Base-by-base conservation (phyloP, 2,329 filamentous ascomycete species). In the Pseudofabraea citricarpa region DNA sequence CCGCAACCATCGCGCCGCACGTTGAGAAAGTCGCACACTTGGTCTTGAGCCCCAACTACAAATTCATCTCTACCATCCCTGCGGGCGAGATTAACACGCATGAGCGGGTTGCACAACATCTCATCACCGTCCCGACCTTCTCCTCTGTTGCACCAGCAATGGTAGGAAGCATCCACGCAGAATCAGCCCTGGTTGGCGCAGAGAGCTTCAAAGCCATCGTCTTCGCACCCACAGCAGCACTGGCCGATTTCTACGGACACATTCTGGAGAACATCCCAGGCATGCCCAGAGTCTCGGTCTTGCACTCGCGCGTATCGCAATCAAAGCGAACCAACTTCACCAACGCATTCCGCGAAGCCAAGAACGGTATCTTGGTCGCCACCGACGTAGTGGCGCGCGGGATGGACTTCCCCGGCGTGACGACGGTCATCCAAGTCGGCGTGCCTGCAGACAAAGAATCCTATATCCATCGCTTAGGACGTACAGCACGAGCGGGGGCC, bases 201-300 rank as follows among this genome's bases (percentile, higher is more conserved):
- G 58, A 64, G 49, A 67, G 72, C 49, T 96, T 97, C 77, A 98
- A 98, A 74, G 88, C 89, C n/a, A 94, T 98, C 47, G 71, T 95
- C 32, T 98, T 95, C 69, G 85, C 91, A 63, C 87, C 87, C 56
- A 88, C 85, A 18, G 94, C 86, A 1, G 77, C 79, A 19, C 75
- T 85, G 50, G 87, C 90, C 35, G 73, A 82, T 45, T 70, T 90
- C 37, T 79, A 80, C 18, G 68, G 74, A 16, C 69, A 75, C 13
- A 66, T 84, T 18, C 78, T 90, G 41, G 40, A 46, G 4, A 40
- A 38, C 44, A 50, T 48, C 43, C 57, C 58, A 43, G 43, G 53
- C 60, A 26, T 64, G 56, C 46, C 57, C 44, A 27, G 51, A 40
- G 36, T 63, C 41, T 48, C 41, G 20, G 41, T 57, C 40, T 91